These are phyloP conservation scores for Trichosporon ovoides DNA, from an alignment of 1,284 basidiomycete species.

Conservation along the genomic window DNA sequence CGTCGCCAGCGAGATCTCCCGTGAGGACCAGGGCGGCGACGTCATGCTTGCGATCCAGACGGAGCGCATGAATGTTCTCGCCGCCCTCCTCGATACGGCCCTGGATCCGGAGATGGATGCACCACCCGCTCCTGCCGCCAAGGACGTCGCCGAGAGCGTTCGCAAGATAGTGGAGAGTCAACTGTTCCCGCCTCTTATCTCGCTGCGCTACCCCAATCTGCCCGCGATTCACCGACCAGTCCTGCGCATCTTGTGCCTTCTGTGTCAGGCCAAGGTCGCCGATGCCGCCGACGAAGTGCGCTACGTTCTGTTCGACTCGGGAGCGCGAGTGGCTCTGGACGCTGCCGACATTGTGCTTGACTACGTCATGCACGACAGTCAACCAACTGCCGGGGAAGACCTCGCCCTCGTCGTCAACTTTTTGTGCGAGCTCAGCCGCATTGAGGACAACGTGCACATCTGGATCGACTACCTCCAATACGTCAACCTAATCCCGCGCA, in stretches of 20 bases:
- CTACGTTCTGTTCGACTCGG: constrained; percentile 30
- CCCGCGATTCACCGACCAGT: constrained; percentile 73
- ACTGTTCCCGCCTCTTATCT: constrained; percentile 66
- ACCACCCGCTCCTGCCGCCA: constrained; percentile 22
- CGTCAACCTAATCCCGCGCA: constrained; percentile 69
- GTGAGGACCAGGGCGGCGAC: constrained; percentile 68
- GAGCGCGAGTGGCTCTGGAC: constrained; percentile 34
- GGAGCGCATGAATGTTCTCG: constrained; percentile 65
- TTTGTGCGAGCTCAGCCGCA: constrained; percentile 34
- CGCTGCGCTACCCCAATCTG: constrained; percentile 62
- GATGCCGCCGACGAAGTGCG: constrained; percentile 15
- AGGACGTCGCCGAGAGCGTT: constrained; percentile 60
- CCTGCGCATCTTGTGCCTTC: constrained; percentile 73
- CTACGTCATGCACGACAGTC: constrained; percentile 20
- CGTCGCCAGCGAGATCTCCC: constrained; percentile 62
- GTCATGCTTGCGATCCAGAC: constrained; percentile 79
- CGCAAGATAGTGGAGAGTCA: constrained; percentile 66
- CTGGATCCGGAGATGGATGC: constrained; percentile 58
- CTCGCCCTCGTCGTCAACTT: constrained; percentile 37
- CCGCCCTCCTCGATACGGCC: constrained; percentile 67
- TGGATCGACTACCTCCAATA: constrained; percentile 81
- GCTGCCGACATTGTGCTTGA: constrained; percentile 41
- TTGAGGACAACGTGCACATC: constrained; percentile 13
- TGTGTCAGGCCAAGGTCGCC: constrained; percentile 33
- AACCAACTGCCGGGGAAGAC: constrained; percentile 16